Conservation (phyloP, 2,329 filamentous ascomycete genomes). For the Ophiostoma triangulosporum region DNA sequence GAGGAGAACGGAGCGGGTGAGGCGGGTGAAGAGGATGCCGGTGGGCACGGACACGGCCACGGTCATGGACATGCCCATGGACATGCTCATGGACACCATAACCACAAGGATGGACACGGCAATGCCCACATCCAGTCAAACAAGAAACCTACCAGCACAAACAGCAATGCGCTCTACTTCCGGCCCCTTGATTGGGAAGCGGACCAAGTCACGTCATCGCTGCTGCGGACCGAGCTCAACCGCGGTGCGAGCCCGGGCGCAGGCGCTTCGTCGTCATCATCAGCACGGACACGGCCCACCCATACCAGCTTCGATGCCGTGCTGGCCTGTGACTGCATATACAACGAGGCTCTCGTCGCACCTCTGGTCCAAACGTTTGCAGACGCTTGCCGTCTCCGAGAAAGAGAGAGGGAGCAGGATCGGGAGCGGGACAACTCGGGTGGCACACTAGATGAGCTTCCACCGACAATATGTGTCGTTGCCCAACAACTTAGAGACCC, state of each 20-base stretch:
- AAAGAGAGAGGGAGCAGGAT: not conserved
- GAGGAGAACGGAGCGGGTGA: slow-evolving; percentile 36
- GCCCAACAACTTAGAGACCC: slow-evolving; percentile 80
- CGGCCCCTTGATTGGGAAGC: not conserved
- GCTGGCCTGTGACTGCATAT: slow-evolving; percentile 86
- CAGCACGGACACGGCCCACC: not conserved
- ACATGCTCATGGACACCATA: not conserved
- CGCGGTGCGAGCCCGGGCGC: not conserved
- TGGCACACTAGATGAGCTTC: not conserved
- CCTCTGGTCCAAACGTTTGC: slow-evolving; percentile 73
- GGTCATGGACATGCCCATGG: not conserved
- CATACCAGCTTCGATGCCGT: slow-evolving; percentile 51
- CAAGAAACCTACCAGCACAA: not conserved
- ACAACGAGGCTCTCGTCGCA: slow-evolving; percentile 74
- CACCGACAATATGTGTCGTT: slow-evolving; percentile 60
- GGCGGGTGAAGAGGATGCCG: not conserved
- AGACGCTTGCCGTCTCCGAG: slow-evolving; percentile 55
- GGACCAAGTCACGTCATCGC: slow-evolving; percentile 19
- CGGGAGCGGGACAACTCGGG: slow-evolving; percentile 8
- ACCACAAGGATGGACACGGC: not conserved
- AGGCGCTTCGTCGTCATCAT: not conserved
- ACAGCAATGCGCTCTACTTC: not conserved
- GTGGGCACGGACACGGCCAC: not conserved
- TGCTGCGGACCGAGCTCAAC: not conserved
- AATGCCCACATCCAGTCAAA: no score